Percentiles rank a stretch among this genome's conserved stretches.
These are phyloP conservation scores for Aspergillus saccharolyticus DNA, from an alignment of 495 filamentous ascomycete genomes.

Conservation along the genomic window DNA sequence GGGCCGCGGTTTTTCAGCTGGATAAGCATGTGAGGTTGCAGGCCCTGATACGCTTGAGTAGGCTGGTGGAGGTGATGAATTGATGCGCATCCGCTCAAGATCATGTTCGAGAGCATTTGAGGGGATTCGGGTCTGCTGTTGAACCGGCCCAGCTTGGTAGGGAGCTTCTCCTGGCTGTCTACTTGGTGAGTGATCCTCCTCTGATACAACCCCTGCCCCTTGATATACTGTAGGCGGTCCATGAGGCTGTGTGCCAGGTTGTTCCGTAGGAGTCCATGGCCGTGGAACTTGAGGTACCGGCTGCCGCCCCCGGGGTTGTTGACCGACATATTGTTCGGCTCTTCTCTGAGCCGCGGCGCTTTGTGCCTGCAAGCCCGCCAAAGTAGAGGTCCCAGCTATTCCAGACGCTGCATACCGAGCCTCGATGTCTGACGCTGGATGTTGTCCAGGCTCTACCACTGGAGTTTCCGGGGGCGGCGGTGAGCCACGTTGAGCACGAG, in stretches of 20 bases:
- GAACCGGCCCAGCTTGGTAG: constrained; percentile 16
- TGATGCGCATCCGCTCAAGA: constrained; percentile 79
- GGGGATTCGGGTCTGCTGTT: constrained; percentile 28
- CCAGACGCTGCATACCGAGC: constrained; percentile 84
- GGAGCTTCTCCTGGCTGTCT: constrained; percentile 25
- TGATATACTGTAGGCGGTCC: constrained; percentile 93
- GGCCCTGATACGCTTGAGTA: constrained; percentile 73
- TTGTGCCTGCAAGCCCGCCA: constrained; percentile 73
- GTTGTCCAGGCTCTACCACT: constrained; percentile 64
- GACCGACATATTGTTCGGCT: constrained; percentile 63
- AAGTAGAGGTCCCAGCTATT: constrained; percentile 76
- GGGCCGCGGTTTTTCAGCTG: constrained; percentile 65
- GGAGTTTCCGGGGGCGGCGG: constrained; percentile 95
- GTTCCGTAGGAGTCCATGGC: constrained; percentile 95
- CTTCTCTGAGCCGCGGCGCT: constrained; percentile 78
- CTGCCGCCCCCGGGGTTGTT: constrained; percentile 38
- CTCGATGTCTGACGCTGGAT: constrained; percentile 75
- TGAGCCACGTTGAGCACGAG: constrained; percentile 83
- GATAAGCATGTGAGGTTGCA: constrained; percentile 56
- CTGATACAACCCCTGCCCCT: constrained; percentile 58
- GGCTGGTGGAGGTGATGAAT: constrained; percentile 80
- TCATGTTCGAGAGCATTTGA: constrained; percentile 77
- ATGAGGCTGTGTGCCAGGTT: constrained; percentile 81
- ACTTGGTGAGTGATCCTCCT: constrained; percentile 20
- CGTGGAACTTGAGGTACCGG: constrained; percentile 44